These are phyloP conservation scores for Colletotrichum gigasporum DNA, from an alignment of 2,329 filamentous ascomycete species.

Conservation along the genomic window DNA sequence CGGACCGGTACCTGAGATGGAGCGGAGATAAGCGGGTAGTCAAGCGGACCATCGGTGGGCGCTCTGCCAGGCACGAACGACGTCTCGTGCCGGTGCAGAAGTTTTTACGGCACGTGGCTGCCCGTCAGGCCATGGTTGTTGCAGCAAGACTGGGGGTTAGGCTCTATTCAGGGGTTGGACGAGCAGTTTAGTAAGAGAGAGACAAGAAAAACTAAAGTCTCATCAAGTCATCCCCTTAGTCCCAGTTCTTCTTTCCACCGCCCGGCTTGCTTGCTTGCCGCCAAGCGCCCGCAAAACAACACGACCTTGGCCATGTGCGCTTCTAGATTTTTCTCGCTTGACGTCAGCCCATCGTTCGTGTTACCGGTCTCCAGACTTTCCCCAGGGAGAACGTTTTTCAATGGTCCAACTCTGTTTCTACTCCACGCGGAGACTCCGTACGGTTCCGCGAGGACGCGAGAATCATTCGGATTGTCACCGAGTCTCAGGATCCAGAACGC, in stretches of 20 bases:
- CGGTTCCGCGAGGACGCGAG: not conserved
- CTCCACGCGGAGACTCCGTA: slow-evolving; percentile 20
- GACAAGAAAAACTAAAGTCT: not conserved
- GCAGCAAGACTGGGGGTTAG: not conserved
- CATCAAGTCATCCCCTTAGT: not conserved
- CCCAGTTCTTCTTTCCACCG: not conserved
- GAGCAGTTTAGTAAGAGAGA: not conserved
- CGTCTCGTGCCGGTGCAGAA: not conserved
- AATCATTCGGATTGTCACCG: slow-evolving; percentile 13
- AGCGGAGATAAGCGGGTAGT: not conserved
- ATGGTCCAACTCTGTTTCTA: slow-evolving; percentile 5
- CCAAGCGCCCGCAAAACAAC: not conserved
- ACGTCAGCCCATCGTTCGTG: slow-evolving; percentile 5
- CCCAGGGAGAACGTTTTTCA: not conserved
- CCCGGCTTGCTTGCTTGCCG: not conserved
- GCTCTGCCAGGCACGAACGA: not conserved
- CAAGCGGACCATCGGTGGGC: not conserved
- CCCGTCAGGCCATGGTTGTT: not conserved
- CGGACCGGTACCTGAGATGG: not conserved
- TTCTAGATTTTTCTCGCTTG: slow-evolving; percentile 7
- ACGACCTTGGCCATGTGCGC: slow-evolving; percentile 9
- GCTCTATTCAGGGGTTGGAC: not conserved
- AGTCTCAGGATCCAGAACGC: slow-evolving; percentile 15
- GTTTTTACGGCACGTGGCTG: not conserved
- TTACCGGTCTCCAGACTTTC: not conserved